These are phyloP conservation scores for Colletotrichum sp. DNA, from an alignment of 2,329 filamentous ascomycete species.

Conservation along the genomic window DNA sequence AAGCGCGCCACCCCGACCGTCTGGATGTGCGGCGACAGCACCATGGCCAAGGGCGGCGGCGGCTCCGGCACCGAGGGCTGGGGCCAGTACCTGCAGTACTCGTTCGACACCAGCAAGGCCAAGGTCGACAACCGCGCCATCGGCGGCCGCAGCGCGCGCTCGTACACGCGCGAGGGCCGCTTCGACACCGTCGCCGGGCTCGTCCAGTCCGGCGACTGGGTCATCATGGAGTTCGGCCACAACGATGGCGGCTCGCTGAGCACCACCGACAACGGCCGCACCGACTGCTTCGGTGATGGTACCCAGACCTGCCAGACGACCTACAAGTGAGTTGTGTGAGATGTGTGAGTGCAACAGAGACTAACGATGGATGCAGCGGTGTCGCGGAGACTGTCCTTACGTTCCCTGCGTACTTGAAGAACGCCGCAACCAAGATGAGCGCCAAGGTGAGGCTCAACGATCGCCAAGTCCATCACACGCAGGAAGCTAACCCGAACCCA, in stretches of 20 bases:
- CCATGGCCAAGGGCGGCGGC: conserved; percentile 58
- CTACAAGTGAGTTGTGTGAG: conserved; percentile 40
- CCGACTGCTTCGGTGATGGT: conserved; percentile 61
- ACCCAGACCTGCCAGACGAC: conserved; percentile 57
- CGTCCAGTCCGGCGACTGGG: conserved; percentile 65
- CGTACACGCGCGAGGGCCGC: conserved; percentile 69
- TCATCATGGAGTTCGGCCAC: conserved; percentile 76
- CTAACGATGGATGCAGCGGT: conserved; percentile 30
- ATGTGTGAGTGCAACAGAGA: conserved; percentile 22
- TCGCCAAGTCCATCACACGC: not conserved
- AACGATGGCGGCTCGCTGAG: conserved; percentile 68
- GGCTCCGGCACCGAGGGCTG: conserved; percentile 59
- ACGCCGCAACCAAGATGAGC: conserved; percentile 58
- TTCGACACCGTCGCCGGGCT: conserved; percentile 62
- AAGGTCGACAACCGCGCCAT: conserved; percentile 66
- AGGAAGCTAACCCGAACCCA: not conserved
- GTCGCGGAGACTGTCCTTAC: conserved; percentile 62
- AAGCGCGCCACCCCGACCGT: conserved; percentile 39
- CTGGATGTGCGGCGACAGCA: conserved; percentile 66
- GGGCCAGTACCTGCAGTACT: conserved; percentile 63
- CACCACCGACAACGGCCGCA: conserved; percentile 65
- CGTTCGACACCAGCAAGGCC: conserved; percentile 41
- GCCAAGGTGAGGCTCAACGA: conserved; percentile 40
- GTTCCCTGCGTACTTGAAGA: conserved; percentile 63
- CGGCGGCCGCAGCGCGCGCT: conserved; percentile 69